A percentile compares a stretch with the other conserved stretches of the same genome.
Evolutionary conservation across 208 protist genomes (phyloP).

Genomic region (Herpetomonas samuelpessoai): DNA sequence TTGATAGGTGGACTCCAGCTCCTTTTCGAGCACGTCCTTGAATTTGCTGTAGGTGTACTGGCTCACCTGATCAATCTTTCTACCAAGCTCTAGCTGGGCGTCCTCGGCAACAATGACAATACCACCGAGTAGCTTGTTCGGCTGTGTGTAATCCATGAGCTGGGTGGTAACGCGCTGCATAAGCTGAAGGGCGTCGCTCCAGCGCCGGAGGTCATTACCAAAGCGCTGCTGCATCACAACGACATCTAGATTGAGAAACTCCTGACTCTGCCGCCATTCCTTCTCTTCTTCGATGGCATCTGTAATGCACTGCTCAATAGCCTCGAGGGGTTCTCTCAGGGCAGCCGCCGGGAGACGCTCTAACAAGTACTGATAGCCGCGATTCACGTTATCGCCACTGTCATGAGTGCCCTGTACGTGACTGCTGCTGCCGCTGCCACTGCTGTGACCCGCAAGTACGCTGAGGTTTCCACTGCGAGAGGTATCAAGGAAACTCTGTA

Average conservation of each 20-base stretch:
- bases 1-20: constrained; percentile 52
- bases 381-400: background rate
- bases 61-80: constrained; percentile 79
- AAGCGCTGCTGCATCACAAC: constrained; percentile 79
- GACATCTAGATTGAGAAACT: constrained; percentile 84
- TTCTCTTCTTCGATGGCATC: constrained; percentile 73
- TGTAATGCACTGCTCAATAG: constrained; percentile 77
- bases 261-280: constrained; percentile 81
- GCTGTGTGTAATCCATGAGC: constrained; percentile 88
- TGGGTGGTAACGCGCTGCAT: constrained; percentile 61
- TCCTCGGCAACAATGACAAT: constrained; percentile 83
- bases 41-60: constrained; percentile 81
- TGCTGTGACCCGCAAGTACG: too few relatives aligned
- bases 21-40: constrained; percentile 70
- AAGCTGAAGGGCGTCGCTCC: constrained; percentile 56
- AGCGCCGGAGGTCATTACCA: constrained; percentile 68
- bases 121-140: constrained; percentile 79
- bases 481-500: background rate
- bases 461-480: too few relatives aligned
- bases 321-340: constrained; percentile 60
- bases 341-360: constrained; percentile 37
- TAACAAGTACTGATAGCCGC: constrained; percentile 57
- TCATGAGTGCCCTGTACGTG: background rate
- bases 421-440: background rate
- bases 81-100: constrained; percentile 78